These are phyloP conservation scores for Aquilaria agallochum DNA, from an alignment of 441 rosid species.

Conservation along the genomic window DNA sequence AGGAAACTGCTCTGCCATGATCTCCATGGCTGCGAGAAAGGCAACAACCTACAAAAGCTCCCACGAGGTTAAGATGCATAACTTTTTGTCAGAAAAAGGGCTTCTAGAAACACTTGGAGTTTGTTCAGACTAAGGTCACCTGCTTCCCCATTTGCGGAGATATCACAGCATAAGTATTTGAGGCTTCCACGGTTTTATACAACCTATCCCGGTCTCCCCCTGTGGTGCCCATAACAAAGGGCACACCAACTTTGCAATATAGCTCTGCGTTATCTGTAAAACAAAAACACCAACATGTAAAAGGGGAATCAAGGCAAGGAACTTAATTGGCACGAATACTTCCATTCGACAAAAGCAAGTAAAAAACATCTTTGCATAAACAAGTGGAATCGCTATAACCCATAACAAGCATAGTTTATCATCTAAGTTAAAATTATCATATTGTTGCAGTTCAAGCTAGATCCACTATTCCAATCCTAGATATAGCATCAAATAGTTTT, in stretches of 20 bases:
- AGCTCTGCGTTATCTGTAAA: slow-evolving; percentile 65
- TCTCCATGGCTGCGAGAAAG: slow-evolving; percentile 94
- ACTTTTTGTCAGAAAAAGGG: background rate
- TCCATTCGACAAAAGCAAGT: too few relatives aligned
- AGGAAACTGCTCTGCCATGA: slow-evolving; percentile 86
- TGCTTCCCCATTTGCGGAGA: slow-evolving; percentile 95
- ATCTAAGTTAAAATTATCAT: too few relatives aligned
- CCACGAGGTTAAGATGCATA: background rate
- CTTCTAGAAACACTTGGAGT: background rate
- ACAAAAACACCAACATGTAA: background rate
- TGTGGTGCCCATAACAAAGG: slow-evolving; percentile 93
- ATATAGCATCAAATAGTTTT: too few relatives aligned
- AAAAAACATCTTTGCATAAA: too few relatives aligned
- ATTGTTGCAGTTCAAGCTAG: too few relatives aligned
- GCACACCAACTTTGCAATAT: slow-evolving; percentile 79
- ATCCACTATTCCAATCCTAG: too few relatives aligned
- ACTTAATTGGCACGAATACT: too few relatives aligned
- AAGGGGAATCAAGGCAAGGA: background rate
- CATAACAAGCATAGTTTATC: too few relatives aligned
- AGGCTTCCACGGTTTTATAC: slow-evolving; percentile 49
- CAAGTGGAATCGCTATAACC: too few relatives aligned
- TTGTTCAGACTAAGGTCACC: slow-evolving; percentile 21
- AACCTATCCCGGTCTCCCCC: slow-evolving; percentile 70
- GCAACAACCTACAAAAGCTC: slow-evolving; percentile 66
- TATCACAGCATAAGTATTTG: slow-evolving; percentile 71